Base-by-base conservation (phyloP, 371 early-diverging fungal species). In the Saksenaea vasiformis region DNA sequence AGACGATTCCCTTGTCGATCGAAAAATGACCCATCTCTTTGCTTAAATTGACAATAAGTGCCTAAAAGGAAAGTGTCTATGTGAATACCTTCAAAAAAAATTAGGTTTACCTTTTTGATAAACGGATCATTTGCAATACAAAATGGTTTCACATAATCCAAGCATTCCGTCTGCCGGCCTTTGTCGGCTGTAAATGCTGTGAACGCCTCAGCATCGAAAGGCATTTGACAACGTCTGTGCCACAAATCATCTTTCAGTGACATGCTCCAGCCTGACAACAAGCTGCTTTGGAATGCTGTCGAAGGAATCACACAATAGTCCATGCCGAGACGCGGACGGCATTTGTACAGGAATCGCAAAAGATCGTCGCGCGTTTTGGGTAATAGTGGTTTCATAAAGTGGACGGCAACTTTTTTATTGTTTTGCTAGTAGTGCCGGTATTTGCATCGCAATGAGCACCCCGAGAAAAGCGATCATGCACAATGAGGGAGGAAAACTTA, bases 401-500 rank as follows among this genome's bases (percentile, higher is more conserved):
- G 65, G 22, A 69, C 54, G 0, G 65, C 65, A 2, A 65, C 14
- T 56, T 60, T 61, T 41, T 65, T 69, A n/a, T 69, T 54, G 39
- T 64, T 60, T 57, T 65, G 24, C 22, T 59, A 34, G 27, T 3
- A 31, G 2, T 3, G 51, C 7, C n/a, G 10, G 9, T 22, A 24
- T 47, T 47, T 47, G 5, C n/a, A n/a, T 43, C 27, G 22, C 22
- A 47, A 56, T 37, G 51, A 56, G 31, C 8, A 27, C 55, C n/a
- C n/a, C n/a, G n/a, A 31, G 7, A 26, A 56, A 28, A 19, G 2
- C 13, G 11, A 22, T 15, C 4, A 7, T 19, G 24, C 17, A 17
- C 7, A 7, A 7, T 19, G 19, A 47, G 8, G 22, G 19, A 54
- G 36, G 43, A 56, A 34, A 26, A 57, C 38, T 24, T 69, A 58